Evolutionary conservation across 257 asterid genomes (phyloP).

Genomic region (Solanum virginianum): DNA sequence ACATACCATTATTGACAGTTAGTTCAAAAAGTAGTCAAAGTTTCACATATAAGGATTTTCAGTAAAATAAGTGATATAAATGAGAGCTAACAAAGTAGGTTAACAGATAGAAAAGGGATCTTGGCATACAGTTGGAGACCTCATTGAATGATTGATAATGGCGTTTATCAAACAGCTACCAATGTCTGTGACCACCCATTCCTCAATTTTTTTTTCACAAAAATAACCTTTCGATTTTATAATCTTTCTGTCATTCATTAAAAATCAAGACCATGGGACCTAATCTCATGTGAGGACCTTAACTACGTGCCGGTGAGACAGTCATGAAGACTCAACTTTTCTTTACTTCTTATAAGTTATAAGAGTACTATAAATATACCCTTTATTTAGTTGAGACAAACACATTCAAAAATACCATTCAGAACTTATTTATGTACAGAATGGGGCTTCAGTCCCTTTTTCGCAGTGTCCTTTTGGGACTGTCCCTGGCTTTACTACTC

Average conservation of each 20-base stretch:
- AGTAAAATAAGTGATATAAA: neutral
- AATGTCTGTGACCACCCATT: conserved; percentile 28
- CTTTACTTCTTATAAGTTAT: neutral
- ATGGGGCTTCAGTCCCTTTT: conserved; percentile 19
- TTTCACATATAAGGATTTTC: neutral
- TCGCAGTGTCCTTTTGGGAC: conserved; percentile 9
- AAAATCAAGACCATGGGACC: conserved; percentile 39
- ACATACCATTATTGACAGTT: neutral
- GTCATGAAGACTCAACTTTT: neutral
- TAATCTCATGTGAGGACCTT: conserved; percentile 67
- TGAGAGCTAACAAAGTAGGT: conserved; percentile 25
- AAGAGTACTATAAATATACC: neutral
- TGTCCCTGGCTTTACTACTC: conserved; percentile 4
- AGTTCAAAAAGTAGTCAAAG: neutral
- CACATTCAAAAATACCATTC: neutral
- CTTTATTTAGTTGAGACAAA: neutral
- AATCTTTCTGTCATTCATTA: neutral
- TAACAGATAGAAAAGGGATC: conserved; percentile 14
- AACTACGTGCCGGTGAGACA: conserved; percentile 37
- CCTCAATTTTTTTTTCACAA: neutral
- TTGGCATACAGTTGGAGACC: conserved; percentile 31
- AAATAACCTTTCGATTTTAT: neutral
- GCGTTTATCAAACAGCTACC: conserved; percentile 8
- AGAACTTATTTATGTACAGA: neutral
- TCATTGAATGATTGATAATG: conserved; percentile 52